These are phyloP conservation scores for Coemansia nantahalensis DNA, from an alignment of 192 early-diverging fungal genomes.

Conservation along the genomic window DNA sequence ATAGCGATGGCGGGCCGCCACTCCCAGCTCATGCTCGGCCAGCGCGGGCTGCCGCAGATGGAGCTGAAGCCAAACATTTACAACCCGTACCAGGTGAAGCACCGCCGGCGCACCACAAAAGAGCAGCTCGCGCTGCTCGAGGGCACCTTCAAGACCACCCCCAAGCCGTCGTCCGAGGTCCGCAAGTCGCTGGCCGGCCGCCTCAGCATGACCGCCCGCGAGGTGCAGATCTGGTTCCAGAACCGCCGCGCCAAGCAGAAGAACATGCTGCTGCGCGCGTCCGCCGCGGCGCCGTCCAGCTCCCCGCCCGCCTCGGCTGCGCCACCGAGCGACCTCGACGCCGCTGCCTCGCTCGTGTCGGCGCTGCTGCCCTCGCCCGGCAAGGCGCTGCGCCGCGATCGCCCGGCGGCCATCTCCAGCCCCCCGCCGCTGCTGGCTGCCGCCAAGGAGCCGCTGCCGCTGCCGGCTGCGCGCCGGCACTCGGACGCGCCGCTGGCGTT, in stretches of 20 bases:
- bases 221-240: conserved; percentile 85
- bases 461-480: conserved; percentile 23
- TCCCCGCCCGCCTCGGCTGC: no score
- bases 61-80: conserved; percentile 72
- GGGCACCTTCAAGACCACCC: conserved; percentile 62
- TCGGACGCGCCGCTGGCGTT: conserved; percentile 35
- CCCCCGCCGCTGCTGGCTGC: background rate
- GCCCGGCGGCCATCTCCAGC: no score
- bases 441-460: background rate
- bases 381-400: conserved; percentile 1
- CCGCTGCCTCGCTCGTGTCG: conserved; percentile 9
- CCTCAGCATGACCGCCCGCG: conserved; percentile 68
- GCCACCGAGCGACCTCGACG: no score
- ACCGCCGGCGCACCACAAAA: conserved; percentile 69
- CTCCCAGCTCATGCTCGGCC: conserved; percentile 5
- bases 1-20: background rate
- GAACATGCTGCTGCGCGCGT: conserved; percentile 44
- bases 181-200: conserved; percentile 60
- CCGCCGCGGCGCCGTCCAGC: conserved; percentile 6
- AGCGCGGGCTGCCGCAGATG: conserved; percentile 8
- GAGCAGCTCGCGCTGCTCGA: conserved; percentile 70
- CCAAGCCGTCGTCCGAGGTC: conserved; percentile 65
- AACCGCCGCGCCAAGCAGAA: conserved; percentile 79
- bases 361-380: conserved; percentile 10
- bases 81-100: conserved; percentile 76